phyloP scores from a whole-genome alignment of 257 asterid genomes.

The Coffea eugenioides region DNA sequence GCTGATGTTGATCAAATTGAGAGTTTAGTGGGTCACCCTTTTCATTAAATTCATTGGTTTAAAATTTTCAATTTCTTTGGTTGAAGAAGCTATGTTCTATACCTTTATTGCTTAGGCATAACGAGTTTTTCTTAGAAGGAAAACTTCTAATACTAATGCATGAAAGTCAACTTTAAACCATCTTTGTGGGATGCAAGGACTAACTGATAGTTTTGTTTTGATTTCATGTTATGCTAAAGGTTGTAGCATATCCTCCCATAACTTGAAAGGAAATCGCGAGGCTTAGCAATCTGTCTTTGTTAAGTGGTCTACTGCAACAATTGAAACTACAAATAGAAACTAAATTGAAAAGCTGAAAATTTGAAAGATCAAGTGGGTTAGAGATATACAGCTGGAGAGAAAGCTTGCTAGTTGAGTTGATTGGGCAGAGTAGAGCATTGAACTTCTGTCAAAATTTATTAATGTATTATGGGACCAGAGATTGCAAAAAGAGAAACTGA shows the following conservation, averaged over 20 bases:
- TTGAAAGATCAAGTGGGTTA: neutral
- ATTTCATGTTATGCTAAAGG: neutral
- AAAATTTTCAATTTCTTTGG: neutral
- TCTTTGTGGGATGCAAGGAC: neutral
- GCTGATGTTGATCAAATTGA: neutral
- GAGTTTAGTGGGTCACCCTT: neutral
- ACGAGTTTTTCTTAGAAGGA: neutral
- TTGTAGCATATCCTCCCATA: neutral
- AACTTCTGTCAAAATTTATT: neutral
- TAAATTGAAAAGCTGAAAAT: neutral
- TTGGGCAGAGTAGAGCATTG: neutral
- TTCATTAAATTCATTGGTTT: too few relatives aligned
- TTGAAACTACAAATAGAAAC: neutral
- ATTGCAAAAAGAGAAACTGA: neutral
- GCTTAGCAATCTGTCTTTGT: too few relatives aligned
- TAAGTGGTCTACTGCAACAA: too few relatives aligned
- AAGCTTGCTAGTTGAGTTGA: neutral
- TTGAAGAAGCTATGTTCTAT: neutral
- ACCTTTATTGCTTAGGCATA: neutral
- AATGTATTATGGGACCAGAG: neutral
- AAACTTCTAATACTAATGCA: neutral
- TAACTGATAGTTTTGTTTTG: neutral
- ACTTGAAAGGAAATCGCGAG: neutral
- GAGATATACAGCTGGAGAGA: neutral
- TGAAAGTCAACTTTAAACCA: neutral